Evolutionary conservation across 2,329 filamentous ascomycete genomes (phyloP), one percentile per base, ranked within the genome.

Genomic region (Aspergillus sp.): DNA sequence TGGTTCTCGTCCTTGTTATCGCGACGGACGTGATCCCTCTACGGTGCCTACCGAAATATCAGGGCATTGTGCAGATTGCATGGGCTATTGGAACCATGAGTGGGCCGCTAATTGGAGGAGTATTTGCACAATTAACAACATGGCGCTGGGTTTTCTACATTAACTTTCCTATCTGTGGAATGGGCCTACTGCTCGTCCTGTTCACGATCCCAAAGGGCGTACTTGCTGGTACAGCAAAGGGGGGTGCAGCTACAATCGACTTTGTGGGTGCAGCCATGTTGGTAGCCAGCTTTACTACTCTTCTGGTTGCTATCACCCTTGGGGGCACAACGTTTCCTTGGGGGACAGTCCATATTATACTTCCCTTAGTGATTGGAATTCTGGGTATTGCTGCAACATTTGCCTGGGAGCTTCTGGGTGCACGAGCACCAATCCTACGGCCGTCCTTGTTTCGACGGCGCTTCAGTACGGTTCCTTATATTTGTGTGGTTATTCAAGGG

Each of bases 51-150:
- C 30, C 30, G 30, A 34, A 34, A 11, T 34, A 34, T 83, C 23
- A 59, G 72, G 7, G 70, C 76, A 30, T 62, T 70, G 30, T 70
- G 69, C 0, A 71, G 71, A 11, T 74, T 68, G 54, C 50, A n/a
- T 53, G 50, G 50, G 87, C 87, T 2, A 69, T 88, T 15, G 93
- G 92, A 73, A 83, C 88, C 4, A 83, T 84, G 0, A 78, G 88
- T 31, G 77, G 76, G n/a, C 82, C 82, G 5, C 84, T 92, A 57
- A 84, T 89, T 55, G 90, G 50, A 11, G 50, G 50, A 2, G 50
- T 34, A 8, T 53, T 53, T 13, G 48, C 48, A 28, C 17, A 22
- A 2, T 9, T 19, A 5, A 38, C 60, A 49, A 63, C 66, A 11
- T 73, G 71, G 71, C 57, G 71, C 31, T 73, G 74, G 73, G 66